Evolutionary conservation across 768 basidiomycete species (phyloP).

Genomic region (Dendrothele bispora): DNA sequence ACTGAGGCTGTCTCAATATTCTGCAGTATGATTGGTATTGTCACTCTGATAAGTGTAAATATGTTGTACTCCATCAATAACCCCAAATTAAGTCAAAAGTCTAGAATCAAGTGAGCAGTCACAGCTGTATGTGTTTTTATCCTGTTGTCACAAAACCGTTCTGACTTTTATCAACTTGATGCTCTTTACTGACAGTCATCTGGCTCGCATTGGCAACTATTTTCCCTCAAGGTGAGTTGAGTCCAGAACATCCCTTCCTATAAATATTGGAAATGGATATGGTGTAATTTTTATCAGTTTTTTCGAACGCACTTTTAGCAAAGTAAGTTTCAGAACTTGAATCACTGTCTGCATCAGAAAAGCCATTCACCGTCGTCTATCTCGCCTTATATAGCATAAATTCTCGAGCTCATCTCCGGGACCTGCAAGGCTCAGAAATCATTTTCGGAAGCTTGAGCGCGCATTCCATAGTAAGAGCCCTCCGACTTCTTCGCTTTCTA

Average conservation of each 20-base stretch:
- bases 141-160: neutral
- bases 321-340: neutral
- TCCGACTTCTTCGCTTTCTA: no score
- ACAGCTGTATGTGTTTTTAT: neutral
- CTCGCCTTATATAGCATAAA: neutral
- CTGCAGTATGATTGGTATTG: no score
- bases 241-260: neutral
- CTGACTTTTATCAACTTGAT: neutral
- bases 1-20: no score
- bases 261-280: no score
- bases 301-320: neutral
- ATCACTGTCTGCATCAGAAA: neutral
- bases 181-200: neutral
- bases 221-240: neutral
- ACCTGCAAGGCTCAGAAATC: neutral
- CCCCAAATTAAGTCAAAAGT: neutral
- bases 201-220: neutral
- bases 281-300: neutral
- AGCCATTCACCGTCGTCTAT: no score
- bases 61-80: neutral
- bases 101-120: neutral
- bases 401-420: neutral
- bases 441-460: no score
- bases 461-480: no score
- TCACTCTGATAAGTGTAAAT: neutral